phyloP scores from a whole-genome alignment of 345 rosid genomes.

The Clausena lansium region DNA sequence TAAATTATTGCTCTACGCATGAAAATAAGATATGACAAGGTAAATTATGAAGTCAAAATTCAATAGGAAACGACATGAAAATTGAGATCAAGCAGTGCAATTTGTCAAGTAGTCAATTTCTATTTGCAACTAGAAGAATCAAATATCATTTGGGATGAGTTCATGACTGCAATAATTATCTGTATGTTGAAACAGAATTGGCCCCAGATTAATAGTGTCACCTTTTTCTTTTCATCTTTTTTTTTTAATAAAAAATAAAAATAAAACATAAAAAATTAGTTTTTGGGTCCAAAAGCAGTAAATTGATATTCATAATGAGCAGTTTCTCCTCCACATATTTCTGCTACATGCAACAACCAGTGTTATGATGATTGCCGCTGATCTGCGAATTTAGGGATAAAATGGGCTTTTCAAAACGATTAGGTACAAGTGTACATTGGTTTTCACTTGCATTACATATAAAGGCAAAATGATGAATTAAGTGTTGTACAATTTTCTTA shows the following conservation, averaged over 20 bases:
- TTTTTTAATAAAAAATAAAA: too few species aligned
- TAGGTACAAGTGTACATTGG: not conserved
- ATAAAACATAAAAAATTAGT: too few species aligned
- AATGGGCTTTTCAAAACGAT: slow-evolving; percentile 17
- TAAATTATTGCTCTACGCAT: not conserved
- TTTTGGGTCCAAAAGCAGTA: not conserved
- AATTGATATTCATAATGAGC: not conserved
- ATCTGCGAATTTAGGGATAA: slow-evolving; percentile 29
- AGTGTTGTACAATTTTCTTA: not conserved
- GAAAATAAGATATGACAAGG: not conserved
- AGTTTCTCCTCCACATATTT: slow-evolving; percentile 2
- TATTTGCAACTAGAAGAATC: not conserved
- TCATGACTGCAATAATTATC: not conserved
- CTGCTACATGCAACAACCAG: slow-evolving; percentile 8
- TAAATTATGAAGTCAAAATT: not conserved
- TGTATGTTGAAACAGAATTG: not conserved
- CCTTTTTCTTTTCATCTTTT: not conserved
- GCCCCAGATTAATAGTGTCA: slow-evolving; percentile 13
- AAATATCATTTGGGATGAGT: not conserved
- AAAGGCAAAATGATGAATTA: not conserved
- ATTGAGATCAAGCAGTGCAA: not conserved
- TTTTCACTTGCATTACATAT: not conserved
- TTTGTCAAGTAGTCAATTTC: not conserved
- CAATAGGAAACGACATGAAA: not conserved
- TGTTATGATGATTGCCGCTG: slow-evolving; percentile 5